Evolutionary conservation across 495 filamentous ascomycete genomes (phyloP), one percentile per base, ranked within the genome.

Genomic region (Penicillium pancosmium): DNA sequence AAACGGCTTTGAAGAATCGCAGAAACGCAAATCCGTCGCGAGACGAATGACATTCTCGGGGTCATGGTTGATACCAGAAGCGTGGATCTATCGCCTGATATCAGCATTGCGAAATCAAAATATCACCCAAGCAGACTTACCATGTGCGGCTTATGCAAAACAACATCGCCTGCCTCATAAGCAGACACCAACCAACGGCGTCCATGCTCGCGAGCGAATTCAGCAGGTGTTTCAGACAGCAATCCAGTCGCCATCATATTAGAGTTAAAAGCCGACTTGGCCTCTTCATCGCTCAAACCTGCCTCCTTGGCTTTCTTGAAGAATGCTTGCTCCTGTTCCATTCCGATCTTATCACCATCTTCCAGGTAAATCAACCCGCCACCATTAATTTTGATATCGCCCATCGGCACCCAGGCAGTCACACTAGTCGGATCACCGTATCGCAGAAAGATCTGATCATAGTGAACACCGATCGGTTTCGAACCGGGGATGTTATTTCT

Each of bases 381-480:
- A 1, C 85, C 85, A 54, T 76, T 78, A 2, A 84, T 15, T 36
- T 74, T 75, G 15, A 86, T 73, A 63, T 88, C 83, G 0, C 85
- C 85, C 35, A 88, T 86, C 0, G 85, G 86, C 1, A 86, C 82
- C 86, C 86, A 89, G 5, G 84, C 84, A 16, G 85, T 89, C 6
- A 88, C 61, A 57, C 75, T 78, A 1, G 80, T 83, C 7, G 82
- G 76, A 31, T 83, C 81, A 0, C 84, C 85, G 57, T 81, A 64
- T 2, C 85, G 67, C n/a, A 89, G 70, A 68, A 88, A 89, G 27
- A 86, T 84, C 66, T 86, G 84, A 61, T 89, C 86, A 62, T 88
- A 88, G 62, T 88, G 86, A 0, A 88, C 81, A 0, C 82, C 84
- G 54, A 84, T 88, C 0, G 84, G 80, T 61, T 83, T 78, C 9